A percentile compares a stretch with the other conserved stretches of the same genome.
Evolutionary conservation across 371 early-diverging fungal genomes (phyloP).

Genomic region (Parasitella parasitica): DNA sequence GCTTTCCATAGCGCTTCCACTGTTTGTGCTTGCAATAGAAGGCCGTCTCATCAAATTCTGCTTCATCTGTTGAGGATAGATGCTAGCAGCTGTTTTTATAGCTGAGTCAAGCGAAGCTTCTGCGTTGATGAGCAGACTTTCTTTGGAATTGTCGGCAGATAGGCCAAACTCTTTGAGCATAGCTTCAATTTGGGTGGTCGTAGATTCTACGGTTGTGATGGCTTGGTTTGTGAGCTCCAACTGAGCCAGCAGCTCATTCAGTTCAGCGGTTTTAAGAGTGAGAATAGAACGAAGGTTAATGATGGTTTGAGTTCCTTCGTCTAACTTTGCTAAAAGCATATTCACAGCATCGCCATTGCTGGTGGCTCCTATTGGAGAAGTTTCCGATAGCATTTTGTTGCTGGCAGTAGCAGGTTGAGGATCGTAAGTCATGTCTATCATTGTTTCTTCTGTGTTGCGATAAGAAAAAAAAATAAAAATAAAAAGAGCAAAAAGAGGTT

Average conservation of each 20-base stretch:
- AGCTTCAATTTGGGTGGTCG: slow-evolving; percentile 44
- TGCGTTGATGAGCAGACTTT: slow-evolving; percentile 38
- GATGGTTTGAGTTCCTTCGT: slow-evolving; percentile 47
- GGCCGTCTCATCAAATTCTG: slow-evolving; percentile 13
- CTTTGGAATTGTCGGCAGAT: slow-evolving; percentile 20
- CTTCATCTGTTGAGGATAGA: slow-evolving; percentile 29
- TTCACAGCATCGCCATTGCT: slow-evolving; percentile 22
- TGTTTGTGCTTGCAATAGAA: slow-evolving; percentile 31
- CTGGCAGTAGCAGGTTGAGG: not conserved
- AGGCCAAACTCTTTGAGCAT: slow-evolving; percentile 49
- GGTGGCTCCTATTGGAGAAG: slow-evolving; percentile 10
- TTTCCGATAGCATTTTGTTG: slow-evolving; percentile 9
- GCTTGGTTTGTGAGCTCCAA: slow-evolving; percentile 49
- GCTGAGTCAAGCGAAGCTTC: slow-evolving; percentile 48
- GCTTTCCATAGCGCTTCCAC: slow-evolving; percentile 20
- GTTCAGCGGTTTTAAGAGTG: slow-evolving; percentile 50
- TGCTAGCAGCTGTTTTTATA: slow-evolving; percentile 42
- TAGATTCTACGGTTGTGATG: slow-evolving; percentile 42
- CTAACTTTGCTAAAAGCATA: slow-evolving; percentile 30
- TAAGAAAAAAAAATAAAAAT: not conserved
- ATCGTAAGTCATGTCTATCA: slow-evolving; percentile 16
- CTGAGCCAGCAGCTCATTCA: slow-evolving; percentile 49
- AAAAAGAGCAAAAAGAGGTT: not conserved
- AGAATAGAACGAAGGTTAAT: slow-evolving; percentile 48
- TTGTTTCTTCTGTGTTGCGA: too few relatives aligned